These are phyloP conservation scores for Botryotinia convoluta DNA, from an alignment of 2,329 filamentous ascomycete species.

Conservation along the genomic window DNA sequence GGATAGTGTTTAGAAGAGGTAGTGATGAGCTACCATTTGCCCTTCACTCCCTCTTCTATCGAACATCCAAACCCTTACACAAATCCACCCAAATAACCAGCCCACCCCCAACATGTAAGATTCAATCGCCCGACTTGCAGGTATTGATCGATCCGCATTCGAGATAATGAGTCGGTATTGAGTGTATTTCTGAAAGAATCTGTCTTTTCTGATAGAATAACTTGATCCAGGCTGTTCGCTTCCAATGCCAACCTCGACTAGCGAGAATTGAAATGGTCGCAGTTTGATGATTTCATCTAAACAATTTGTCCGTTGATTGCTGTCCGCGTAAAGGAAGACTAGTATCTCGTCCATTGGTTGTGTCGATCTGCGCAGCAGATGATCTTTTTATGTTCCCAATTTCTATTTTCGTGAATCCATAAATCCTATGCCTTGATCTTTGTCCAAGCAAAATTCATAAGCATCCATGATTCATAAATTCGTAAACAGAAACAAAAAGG, in stretches of 20 bases:
- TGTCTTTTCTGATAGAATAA: background rate
- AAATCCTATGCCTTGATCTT: constrained; percentile 25
- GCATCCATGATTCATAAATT: constrained; percentile 22
- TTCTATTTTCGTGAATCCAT: constrained; percentile 23
- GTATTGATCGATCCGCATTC: constrained; percentile 8
- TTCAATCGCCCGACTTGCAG: constrained; percentile 7
- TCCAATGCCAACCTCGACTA: constrained; percentile 17
- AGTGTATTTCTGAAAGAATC: background rate
- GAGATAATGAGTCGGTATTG: background rate
- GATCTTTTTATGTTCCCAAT: constrained; percentile 19
- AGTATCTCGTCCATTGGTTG: constrained; percentile 24
- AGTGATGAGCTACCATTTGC: constrained; percentile 36
- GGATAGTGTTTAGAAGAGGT: constrained; percentile 29
- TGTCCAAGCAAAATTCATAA: constrained; percentile 28
- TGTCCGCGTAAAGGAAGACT: constrained; percentile 18
- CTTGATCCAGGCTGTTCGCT: constrained; percentile 4
- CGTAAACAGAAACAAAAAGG: constrained; percentile 24
- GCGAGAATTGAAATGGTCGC: constrained; percentile 26
- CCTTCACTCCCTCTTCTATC: constrained; percentile 12
- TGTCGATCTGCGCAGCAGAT: constrained; percentile 20
- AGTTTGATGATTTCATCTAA: constrained; percentile 25
- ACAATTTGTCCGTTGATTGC: constrained; percentile 6
- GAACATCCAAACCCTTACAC: background rate
- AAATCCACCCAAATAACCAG: background rate
- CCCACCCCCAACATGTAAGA: constrained; percentile 5